Percentiles rank a stretch among this genome's conserved stretches.
Evolutionary conservation across 1,284 basidiomycete species (phyloP).

Genomic region (Melampsora americana): DNA sequence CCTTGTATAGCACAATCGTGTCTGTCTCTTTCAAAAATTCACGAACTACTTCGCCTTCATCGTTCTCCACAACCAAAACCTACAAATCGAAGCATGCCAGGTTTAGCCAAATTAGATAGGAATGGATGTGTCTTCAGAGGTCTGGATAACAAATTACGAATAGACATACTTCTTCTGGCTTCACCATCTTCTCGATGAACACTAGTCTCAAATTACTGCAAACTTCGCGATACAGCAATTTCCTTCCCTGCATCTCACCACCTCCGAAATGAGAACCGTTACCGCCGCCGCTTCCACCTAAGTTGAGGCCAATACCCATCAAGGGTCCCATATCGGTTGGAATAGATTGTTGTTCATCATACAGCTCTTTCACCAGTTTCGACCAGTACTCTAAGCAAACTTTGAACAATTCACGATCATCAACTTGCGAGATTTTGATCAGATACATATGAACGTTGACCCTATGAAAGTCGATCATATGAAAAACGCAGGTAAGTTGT

Average conservation of each 20-base stretch:
- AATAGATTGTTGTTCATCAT: slow-evolving; percentile 89
- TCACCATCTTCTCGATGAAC: slow-evolving; percentile 99
- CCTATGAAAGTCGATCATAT: slow-evolving; percentile 6
- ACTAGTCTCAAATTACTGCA: slow-evolving; percentile 90
- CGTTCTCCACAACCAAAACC: slow-evolving; percentile 96
- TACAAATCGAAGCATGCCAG: background rate
- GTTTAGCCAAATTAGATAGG: background rate
- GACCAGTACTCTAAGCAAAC: slow-evolving; percentile 99
- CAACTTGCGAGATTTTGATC: slow-evolving; percentile 97
- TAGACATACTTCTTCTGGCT: slow-evolving; percentile 77
- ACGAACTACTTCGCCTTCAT: slow-evolving; percentile 98
- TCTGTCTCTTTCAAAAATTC: slow-evolving; percentile 99
- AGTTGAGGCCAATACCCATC: slow-evolving; percentile 77
- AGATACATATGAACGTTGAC: slow-evolving; percentile 96
- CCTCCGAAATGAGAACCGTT: slow-evolving; percentile 52
- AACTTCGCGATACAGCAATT: slow-evolving; percentile 88
- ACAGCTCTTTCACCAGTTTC: slow-evolving; percentile 96
- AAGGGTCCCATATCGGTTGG: slow-evolving; percentile 90
- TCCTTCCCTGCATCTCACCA: slow-evolving; percentile 61
- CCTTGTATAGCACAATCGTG: slow-evolving; percentile 98
- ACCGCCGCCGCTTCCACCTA: slow-evolving; percentile 58
- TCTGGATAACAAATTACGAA: background rate
- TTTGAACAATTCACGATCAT: slow-evolving; percentile 98
- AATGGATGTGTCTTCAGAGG: too few species aligned
- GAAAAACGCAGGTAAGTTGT: background rate